phyloP scores from a whole-genome alignment of 805 yeast genomes.

The Yamadazyma nakazawae region DNA sequence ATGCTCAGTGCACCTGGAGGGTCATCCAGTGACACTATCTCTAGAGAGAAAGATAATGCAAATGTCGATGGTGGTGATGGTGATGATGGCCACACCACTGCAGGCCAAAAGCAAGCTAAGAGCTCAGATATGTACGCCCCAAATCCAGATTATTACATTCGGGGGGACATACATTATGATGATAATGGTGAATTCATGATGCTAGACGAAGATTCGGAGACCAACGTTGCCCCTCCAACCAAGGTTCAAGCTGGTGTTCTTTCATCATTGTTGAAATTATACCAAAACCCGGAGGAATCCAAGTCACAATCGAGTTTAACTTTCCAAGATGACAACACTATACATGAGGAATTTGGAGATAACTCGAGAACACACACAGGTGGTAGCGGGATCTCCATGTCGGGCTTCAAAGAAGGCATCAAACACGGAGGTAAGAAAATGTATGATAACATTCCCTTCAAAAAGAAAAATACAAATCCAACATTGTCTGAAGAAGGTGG shows the following conservation, averaged over 20 bases:
- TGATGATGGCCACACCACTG: background rate
- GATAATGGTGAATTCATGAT: slow-evolving; percentile 30
- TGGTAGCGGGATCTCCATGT: slow-evolving; percentile 19
- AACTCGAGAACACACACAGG: slow-evolving; percentile 8
- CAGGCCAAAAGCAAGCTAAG: background rate
- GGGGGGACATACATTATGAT: slow-evolving; percentile 19
- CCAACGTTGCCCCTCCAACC: slow-evolving; percentile 39
- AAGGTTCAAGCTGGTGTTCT: slow-evolving; percentile 83
- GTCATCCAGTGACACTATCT: slow-evolving; percentile 12
- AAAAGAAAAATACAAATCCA: slow-evolving; percentile 2
- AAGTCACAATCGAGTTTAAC: slow-evolving; percentile 14
- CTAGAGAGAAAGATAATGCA: slow-evolving; percentile 2
- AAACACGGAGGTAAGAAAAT: slow-evolving; percentile 26
- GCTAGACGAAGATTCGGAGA: slow-evolving; percentile 31
- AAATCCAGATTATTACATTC: slow-evolving; percentile 43
- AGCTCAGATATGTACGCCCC: slow-evolving; percentile 29
- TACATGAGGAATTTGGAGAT: slow-evolving; percentile 7
- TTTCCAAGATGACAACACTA: slow-evolving; percentile 10
- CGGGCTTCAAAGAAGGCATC: slow-evolving; percentile 28
- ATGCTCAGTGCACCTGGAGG: slow-evolving; percentile 3
- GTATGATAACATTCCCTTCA: slow-evolving; percentile 15
- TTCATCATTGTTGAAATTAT: slow-evolving; percentile 70
- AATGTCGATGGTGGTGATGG: slow-evolving; percentile 1
- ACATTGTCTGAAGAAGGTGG: slow-evolving; percentile 11
- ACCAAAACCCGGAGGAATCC: slow-evolving; percentile 44